Conservation (phyloP, 2,329 filamentous ascomycete species). For the Talaromyces verruculosus region DNA sequence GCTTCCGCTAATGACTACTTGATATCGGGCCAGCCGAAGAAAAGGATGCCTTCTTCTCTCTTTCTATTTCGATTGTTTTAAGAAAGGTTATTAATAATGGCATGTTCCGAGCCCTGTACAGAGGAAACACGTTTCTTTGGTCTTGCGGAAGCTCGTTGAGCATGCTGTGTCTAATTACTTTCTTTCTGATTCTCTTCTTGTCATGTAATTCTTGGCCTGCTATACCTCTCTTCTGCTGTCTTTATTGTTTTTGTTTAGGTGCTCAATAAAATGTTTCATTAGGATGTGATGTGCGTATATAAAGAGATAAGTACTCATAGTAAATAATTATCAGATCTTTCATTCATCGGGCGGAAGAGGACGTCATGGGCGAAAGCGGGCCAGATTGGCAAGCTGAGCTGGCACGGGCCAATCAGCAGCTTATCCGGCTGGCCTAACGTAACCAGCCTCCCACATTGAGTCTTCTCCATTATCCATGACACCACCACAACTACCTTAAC, state of each 20-base stretch:
- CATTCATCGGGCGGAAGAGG: not conserved
- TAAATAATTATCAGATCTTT: no score
- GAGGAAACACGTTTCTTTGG: conserved; percentile 24
- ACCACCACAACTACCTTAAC: not conserved
- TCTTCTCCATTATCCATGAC: not conserved
- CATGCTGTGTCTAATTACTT: conserved; percentile 30
- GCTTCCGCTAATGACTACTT: conserved; percentile 36
- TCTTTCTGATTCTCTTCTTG: conserved; percentile 36
- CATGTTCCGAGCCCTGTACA: conserved; percentile 26
- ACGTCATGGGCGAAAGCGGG: conserved; percentile 21
- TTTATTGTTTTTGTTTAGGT: conserved; percentile 25
- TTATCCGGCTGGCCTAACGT: conserved; percentile 12
- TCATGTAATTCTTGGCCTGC: conserved; percentile 41
- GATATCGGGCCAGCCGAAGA: conserved; percentile 31
- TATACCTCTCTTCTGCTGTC: conserved; percentile 36
- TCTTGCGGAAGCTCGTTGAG: conserved; percentile 6
- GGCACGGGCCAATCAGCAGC: conserved; percentile 19
- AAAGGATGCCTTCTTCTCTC: conserved; percentile 24
- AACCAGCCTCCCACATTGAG: conserved; percentile 20
- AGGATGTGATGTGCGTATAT: not conserved
- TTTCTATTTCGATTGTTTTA: conserved; percentile 18
- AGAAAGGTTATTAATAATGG: conserved; percentile 28
- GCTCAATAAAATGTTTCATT: conserved; percentile 22
- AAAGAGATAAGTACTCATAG: no score
- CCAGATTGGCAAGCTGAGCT: conserved; percentile 10